Evolutionary conservation across 176 grass and related monocot genomes (phyloP).

Genomic region (Otatea glauca): DNA sequence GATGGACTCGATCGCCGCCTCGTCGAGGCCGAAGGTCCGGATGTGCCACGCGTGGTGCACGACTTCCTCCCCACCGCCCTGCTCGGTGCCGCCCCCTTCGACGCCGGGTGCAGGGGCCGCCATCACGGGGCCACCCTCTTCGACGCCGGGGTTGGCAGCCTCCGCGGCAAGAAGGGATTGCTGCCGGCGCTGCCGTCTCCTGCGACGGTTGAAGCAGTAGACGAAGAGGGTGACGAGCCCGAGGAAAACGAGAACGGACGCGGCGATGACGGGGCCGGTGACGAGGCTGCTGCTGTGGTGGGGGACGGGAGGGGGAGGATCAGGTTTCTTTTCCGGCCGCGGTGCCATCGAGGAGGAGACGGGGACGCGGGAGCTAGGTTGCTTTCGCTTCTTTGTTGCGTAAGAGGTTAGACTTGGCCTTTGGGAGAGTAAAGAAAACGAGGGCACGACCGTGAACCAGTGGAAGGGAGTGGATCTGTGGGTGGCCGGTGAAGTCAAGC

Average conservation of each 20-base stretch:
- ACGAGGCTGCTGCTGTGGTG: background rate
- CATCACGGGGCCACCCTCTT: background rate
- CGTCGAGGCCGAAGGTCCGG: constrained; percentile 79
- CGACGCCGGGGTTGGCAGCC: background rate
- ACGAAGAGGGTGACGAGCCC: background rate
- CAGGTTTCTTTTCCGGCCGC: no score
- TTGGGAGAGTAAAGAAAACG: background rate
- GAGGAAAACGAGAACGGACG: constrained; percentile 25
- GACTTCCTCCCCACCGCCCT: background rate
- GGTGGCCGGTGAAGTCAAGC: background rate
- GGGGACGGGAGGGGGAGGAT: background rate
- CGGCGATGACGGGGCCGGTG: constrained; percentile 1
- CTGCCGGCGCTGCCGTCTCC: constrained; percentile 15
- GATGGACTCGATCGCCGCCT: constrained; percentile 64
- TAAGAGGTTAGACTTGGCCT: background rate
- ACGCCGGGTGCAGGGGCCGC: background rate
- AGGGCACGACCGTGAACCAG: background rate
- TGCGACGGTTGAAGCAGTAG: constrained; percentile 28
- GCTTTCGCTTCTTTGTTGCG: background rate
- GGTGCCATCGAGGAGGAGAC: background rate
- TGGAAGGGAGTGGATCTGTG: background rate
- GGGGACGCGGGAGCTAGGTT: background rate
- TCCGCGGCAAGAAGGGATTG: constrained; percentile 27
- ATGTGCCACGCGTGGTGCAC: constrained; percentile 92
- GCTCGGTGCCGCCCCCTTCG: background rate